Percentiles rank a stretch among this genome's conserved stretches.
Evolutionary conservation across 208 protist genomes (phyloP).

Genomic region (Leptomonas pyrrhocoris): DNA sequence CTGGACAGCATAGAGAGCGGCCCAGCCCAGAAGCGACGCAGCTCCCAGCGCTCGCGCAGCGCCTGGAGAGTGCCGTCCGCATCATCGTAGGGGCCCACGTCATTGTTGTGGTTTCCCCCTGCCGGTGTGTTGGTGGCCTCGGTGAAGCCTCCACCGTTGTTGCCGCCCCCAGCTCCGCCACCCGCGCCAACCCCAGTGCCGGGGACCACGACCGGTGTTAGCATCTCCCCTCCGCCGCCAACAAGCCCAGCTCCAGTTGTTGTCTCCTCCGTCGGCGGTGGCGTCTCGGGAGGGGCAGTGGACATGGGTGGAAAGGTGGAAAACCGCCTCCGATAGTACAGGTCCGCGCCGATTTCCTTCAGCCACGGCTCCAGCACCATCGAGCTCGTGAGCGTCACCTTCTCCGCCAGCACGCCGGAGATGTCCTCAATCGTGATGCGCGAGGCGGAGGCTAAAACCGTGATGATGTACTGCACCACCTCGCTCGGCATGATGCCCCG

Average conservation of each 20-base stretch:
- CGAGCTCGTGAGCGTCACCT: constrained; percentile 9
- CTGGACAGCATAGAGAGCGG: constrained; percentile 45
- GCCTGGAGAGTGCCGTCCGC: neutral
- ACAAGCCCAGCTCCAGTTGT: neutral
- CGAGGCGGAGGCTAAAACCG: constrained; percentile 20
- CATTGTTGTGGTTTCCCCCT: neutral
- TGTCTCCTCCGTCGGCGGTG: neutral
- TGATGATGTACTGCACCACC: constrained; percentile 19
- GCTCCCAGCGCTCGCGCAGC: constrained; percentile 19
- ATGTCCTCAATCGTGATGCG: constrained; percentile 50
- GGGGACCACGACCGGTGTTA: neutral
- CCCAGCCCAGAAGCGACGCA: constrained; percentile 46
- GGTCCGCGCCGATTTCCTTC: constrained; percentile 7
- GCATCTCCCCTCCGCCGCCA: neutral
- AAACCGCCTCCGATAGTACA: constrained; percentile 8
- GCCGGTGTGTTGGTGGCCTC: too few relatives aligned
- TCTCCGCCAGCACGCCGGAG: constrained; percentile 9
- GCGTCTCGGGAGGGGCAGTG: neutral
- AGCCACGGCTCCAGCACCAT: constrained; percentile 24
- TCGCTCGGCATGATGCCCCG: constrained; percentile 31
- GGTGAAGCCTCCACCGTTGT: neutral
- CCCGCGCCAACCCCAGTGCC: neutral
- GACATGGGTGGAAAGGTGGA: neutral
- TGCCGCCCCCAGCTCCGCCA: neutral
- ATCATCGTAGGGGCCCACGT: neutral